Conservation (phyloP, 2,329 filamentous ascomycete genomes). For the Bipolaris cookei region DNA sequence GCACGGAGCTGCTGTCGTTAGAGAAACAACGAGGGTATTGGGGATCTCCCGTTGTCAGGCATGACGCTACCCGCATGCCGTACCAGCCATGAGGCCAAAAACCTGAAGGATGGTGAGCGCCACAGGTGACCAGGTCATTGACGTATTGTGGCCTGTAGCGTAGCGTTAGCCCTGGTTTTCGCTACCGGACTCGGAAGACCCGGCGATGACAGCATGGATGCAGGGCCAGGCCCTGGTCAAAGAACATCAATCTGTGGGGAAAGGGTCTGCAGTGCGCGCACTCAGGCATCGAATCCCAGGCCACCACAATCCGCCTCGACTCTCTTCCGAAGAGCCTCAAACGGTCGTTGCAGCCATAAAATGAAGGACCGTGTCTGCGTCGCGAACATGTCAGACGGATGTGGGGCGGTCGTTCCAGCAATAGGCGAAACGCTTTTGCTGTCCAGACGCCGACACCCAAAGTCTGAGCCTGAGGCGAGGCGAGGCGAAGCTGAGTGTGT, state of each 20-base stretch:
- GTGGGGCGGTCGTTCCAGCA: constrained; percentile 16
- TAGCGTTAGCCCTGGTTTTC: constrained; percentile 20
- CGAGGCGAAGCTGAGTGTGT: neutral
- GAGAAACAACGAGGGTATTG: constrained; percentile 5
- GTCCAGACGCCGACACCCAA: constrained; percentile 2
- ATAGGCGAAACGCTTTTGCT: constrained; percentile 14
- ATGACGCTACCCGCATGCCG: constrained; percentile 24
- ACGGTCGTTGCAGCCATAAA: constrained; percentile 10
- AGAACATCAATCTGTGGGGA: constrained; percentile 16
- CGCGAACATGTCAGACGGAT: constrained; percentile 11
- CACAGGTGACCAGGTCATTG: constrained; percentile 42
- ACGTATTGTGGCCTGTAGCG: constrained; percentile 38
- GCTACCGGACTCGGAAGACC: constrained; percentile 12
- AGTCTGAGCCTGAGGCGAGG: constrained; percentile 1
- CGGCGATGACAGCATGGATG: constrained; percentile 21
- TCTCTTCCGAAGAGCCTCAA: constrained; percentile 2
- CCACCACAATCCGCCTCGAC: neutral
- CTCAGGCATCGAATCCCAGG: neutral
- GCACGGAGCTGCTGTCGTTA: neutral
- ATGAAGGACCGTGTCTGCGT: constrained; percentile 10
- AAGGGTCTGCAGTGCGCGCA: constrained; percentile 7
- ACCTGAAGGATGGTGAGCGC: constrained; percentile 37
- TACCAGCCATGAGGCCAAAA: constrained; percentile 32
- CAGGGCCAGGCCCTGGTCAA: constrained; percentile 3
- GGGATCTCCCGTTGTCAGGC: constrained; percentile 1